Evolutionary conservation across 768 basidiomycete genomes (phyloP).

Genomic region (Termitomyces sp.): DNA sequence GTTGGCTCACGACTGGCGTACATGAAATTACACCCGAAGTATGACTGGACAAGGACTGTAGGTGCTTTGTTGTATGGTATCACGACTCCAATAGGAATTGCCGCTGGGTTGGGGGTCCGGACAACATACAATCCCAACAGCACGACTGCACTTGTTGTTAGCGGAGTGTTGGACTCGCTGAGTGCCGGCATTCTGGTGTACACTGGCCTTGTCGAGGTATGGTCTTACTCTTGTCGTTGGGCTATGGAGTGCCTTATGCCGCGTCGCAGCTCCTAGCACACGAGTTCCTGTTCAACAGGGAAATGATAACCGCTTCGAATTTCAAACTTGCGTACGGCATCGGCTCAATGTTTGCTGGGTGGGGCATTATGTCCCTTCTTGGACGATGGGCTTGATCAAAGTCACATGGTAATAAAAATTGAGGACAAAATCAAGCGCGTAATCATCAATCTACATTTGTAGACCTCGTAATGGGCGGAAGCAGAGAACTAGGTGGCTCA

Average conservation of each 20-base stretch:
- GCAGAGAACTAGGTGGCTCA: too few relatives aligned
- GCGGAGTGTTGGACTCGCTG: slow-evolving; percentile 77
- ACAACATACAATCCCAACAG: slow-evolving; percentile 82
- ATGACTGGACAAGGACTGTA: slow-evolving; percentile 53
- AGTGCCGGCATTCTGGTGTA: slow-evolving; percentile 89
- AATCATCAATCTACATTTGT: too few relatives aligned
- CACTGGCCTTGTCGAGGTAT: slow-evolving; percentile 42
- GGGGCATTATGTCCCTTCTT: slow-evolving; percentile 56
- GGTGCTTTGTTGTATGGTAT: slow-evolving; percentile 69
- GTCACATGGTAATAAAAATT: too few relatives aligned
- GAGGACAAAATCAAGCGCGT: too few relatives aligned
- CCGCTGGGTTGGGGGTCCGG: slow-evolving; percentile 74
- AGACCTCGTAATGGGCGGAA: too few relatives aligned
- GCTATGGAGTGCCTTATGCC: slow-evolving; percentile 3
- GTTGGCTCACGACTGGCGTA: slow-evolving; percentile 86
- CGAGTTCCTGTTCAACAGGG: slow-evolving; percentile 57
- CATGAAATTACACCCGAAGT: slow-evolving; percentile 59
- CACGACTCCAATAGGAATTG: slow-evolving; percentile 88
- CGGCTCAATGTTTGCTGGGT: slow-evolving; percentile 77
- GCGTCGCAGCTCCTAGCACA: too few relatives aligned
- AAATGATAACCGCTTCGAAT: slow-evolving; percentile 72
- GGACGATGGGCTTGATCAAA: too few relatives aligned
- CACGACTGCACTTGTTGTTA: slow-evolving; percentile 33
- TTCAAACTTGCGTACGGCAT: slow-evolving; percentile 66
- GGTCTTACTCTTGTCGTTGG: neutral